A percentile compares a stretch with the other conserved stretches of the same genome.
These are phyloP conservation scores for Hura crepitans DNA, from an alignment of 441 rosid genomes.

Conservation along the genomic window DNA sequence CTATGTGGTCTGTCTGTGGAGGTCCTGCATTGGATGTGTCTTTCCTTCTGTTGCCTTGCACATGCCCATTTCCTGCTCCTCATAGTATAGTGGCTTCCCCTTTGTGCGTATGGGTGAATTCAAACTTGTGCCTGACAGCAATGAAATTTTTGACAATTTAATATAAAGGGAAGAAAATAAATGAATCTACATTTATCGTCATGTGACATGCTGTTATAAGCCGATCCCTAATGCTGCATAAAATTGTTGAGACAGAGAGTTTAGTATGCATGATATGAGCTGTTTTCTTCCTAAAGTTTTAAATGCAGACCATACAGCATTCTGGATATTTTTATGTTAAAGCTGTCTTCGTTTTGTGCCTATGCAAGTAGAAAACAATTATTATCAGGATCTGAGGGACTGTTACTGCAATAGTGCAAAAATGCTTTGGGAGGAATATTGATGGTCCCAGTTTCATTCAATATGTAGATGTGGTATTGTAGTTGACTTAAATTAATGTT, in stretches of 20 bases:
- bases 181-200: neutral
- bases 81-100: neutral
- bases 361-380: conserved; percentile 2
- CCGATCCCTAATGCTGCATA: neutral
- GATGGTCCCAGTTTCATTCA: conserved; percentile 15
- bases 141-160: neutral
- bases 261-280: neutral
- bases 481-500: conserved; percentile 12
- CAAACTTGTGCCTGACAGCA: neutral
- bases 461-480: neutral
- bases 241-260: neutral
- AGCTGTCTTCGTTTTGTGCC: neutral
- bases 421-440: conserved; percentile 17
- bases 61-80: neutral
- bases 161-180: conserved; percentile 3
- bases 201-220: neutral
- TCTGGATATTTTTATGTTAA: neutral
- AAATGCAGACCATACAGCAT: neutral
- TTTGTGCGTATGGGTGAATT: neutral
- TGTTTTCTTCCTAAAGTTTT: neutral
- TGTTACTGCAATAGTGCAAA: neutral
- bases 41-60: conserved; percentile 2
- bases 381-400: neutral
- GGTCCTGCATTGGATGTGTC: neutral
- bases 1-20: neutral